Evolutionary conservation across 768 basidiomycete genomes (phyloP).

Genomic region (Podaxis sp.): DNA sequence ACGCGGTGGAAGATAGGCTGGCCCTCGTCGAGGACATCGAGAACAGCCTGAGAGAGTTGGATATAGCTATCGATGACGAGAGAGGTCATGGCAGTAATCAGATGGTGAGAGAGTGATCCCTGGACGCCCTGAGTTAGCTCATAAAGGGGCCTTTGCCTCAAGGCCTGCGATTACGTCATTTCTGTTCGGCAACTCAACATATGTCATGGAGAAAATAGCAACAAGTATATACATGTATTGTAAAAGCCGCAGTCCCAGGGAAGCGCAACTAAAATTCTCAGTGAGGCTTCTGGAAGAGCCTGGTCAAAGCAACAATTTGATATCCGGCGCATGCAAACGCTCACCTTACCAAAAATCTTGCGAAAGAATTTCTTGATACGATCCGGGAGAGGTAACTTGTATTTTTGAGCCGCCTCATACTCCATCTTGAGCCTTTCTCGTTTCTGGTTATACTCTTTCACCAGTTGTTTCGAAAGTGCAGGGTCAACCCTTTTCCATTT

Average conservation of each 20-base stretch:
- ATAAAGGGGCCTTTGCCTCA: neutral
- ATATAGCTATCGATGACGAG: slow-evolving; percentile 14
- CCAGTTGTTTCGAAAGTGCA: neutral
- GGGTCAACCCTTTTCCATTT: neutral
- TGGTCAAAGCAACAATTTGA: too few relatives aligned
- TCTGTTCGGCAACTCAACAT: too few relatives aligned
- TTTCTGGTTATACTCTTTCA: neutral
- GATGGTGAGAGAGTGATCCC: neutral
- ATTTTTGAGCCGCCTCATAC: neutral
- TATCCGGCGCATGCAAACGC: neutral
- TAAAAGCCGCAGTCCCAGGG: too few relatives aligned
- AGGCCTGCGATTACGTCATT: slow-evolving; percentile 2
- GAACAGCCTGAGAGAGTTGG: slow-evolving; percentile 8
- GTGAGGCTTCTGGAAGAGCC: too few relatives aligned
- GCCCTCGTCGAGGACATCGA: slow-evolving; percentile 13
- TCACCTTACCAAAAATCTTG: neutral
- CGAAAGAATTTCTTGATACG: neutral
- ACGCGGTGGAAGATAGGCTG: slow-evolving; percentile 12
- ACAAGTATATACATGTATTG: too few relatives aligned
- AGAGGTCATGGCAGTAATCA: slow-evolving; percentile 8
- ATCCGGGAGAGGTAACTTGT: neutral
- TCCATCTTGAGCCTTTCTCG: neutral
- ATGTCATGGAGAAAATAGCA: too few relatives aligned
- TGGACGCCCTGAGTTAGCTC: neutral
- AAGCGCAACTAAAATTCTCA: too few relatives aligned